Evolutionary conservation across 768 basidiomycete species (phyloP), one percentile per base, ranked within the genome.

Genomic region (Neoboletus brunneissimus): DNA sequence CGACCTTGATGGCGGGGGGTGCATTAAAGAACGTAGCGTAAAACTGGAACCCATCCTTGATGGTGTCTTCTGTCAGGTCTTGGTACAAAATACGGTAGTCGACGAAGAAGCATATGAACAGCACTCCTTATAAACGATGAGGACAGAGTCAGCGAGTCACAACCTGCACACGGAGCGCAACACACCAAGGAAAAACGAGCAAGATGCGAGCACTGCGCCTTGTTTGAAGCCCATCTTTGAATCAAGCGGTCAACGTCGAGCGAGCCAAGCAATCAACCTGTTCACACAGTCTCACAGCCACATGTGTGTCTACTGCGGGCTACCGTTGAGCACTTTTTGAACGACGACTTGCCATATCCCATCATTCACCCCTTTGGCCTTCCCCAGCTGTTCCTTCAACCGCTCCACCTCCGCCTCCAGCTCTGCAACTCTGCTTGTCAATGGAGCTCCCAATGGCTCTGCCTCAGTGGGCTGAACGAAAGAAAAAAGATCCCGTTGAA

Each of bases 21-120:
- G 95, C 86, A 70, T 92, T 91, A 75, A 83, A 96, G 76, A 97
- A 98, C 25, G 91, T 94, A 48, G 83, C 83, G 69, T 98, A 98
- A 74, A 94, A 96, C 65, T 88, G 84, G 71, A 91, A 87, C 5
- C 88, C 94, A 67, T 95, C 91, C 42, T 80, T 76, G 43, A 89
- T 67, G 32, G 82, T 76, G 49, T 85, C 81, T 1, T 88, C 81
- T 3, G 84, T 87, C 42, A 90, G 64, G 20, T 79, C 76, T 27
- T 79, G 76, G 76, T 89, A 95, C 46, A 98, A 76, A 51, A 97
- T 76, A 37, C 87, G 84, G 72, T 94, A 86, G 78, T 98, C 95
- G 50, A 96, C 82, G 70, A 88, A 89, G 72, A 90, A 83, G 69
- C 88, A 91, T 62, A 91, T 90, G 72, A 91, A 88, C 58, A 91